A percentile compares a stretch with the other conserved stretches of the same genome.
Conservation (phyloP, 495 filamentous ascomycete genomes). For the Talaromyces stipitatus region DNA sequence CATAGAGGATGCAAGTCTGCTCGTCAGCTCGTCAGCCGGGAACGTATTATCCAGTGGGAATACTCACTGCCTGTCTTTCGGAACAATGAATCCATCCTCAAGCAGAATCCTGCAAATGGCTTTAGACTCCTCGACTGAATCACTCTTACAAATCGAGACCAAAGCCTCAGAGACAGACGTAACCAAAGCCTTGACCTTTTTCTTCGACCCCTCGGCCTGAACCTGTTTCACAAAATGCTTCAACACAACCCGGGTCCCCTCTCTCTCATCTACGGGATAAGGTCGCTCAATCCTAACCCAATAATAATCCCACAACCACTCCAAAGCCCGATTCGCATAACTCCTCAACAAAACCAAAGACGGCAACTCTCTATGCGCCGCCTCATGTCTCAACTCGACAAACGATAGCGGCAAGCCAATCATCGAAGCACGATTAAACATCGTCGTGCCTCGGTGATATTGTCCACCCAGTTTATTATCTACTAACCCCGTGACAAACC, state of each 20-base stretch:
- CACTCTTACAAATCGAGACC: constrained; percentile 20
- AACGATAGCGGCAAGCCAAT: constrained; percentile 74
- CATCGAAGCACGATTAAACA: constrained; percentile 73
- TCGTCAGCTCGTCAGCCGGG: background rate
- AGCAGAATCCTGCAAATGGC: constrained; percentile 22
- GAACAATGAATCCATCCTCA: constrained; percentile 20
- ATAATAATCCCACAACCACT: constrained; percentile 85
- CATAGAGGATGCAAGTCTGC: constrained; percentile 27
- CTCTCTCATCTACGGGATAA: background rate
- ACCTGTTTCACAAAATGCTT: background rate
- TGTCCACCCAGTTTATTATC: constrained; percentile 65
- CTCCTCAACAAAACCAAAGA: constrained; percentile 59
- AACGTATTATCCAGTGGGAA: background rate
- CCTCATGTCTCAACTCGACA: constrained; percentile 84
- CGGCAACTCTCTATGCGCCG: constrained; percentile 81
- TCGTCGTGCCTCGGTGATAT: constrained; percentile 56
- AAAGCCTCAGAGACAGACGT: constrained; percentile 17
- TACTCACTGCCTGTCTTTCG: constrained; percentile 23
- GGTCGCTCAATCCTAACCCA: constrained; percentile 44
- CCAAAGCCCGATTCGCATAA: constrained; percentile 58
- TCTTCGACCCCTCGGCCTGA: constrained; percentile 18
- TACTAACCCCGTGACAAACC: constrained; percentile 83
- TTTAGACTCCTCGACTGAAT: constrained; percentile 9
- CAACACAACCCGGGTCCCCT: background rate
- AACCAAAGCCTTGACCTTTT: constrained; percentile 19